A percentile compares a stretch with the other conserved stretches of the same genome.
These are phyloP conservation scores for Schwanniomyces vanrijiae DNA, from an alignment of 805 yeast genomes.

Conservation along the genomic window DNA sequence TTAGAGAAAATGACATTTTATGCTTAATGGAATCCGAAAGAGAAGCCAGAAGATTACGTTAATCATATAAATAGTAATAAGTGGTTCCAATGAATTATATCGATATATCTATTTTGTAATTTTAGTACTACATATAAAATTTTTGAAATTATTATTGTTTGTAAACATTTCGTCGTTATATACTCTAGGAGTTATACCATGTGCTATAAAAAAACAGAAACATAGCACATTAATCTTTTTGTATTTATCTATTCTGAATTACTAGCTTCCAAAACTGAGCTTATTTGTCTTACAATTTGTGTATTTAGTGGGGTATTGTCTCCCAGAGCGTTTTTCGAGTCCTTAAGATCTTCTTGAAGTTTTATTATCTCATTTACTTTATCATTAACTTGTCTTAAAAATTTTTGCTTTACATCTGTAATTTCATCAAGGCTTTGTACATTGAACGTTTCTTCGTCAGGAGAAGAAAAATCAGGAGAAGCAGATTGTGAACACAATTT, in stretches of 20 bases:
- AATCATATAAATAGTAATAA: slow-evolving; percentile 20
- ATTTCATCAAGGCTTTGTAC: slow-evolving; percentile 15
- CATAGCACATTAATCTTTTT: not conserved
- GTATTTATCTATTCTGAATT: not conserved
- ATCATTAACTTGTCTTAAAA: slow-evolving; percentile 22
- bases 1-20: slow-evolving; percentile 80
- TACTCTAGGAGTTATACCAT: not conserved
- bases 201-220: not conserved
- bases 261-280: not conserved
- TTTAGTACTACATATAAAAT: slow-evolving; percentile 2
- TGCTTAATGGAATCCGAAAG: slow-evolving; percentile 99
- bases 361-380: slow-evolving; percentile 17
- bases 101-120: slow-evolving; percentile 4
- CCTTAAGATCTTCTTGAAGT: slow-evolving; percentile 3
- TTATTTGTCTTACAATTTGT: not conserved
- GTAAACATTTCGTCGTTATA: not conserved
- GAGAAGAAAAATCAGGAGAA: slow-evolving; percentile 10
- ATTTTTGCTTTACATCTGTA: slow-evolving; percentile 12
- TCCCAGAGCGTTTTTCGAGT: not conserved
- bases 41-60: slow-evolving; percentile 96
- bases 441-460: not conserved
- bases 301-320: not conserved
- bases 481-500: slow-evolving; percentile 16
- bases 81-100: not conserved
- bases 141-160: not conserved